Evolutionary conservation across 1,284 basidiomycete species (phyloP), one percentile per base, ranked within the genome.

Genomic region (Rhodotorula sp.): DNA sequence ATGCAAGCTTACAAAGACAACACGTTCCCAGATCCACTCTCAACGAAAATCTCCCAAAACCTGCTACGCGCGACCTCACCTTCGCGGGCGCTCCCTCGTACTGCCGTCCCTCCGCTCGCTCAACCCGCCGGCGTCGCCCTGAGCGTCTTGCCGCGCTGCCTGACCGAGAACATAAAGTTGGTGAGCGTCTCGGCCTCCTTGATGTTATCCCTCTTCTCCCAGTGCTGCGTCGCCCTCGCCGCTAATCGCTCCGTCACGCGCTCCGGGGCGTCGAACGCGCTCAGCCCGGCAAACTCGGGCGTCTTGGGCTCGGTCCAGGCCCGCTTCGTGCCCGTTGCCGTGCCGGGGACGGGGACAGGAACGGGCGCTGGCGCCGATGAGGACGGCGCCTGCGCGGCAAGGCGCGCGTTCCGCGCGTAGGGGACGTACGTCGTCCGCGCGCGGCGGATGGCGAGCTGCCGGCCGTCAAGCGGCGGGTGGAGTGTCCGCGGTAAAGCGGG

Each of bases 101-200:
- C n/a, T 15, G n/a, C 15, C 50, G n/a, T n/a, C n/a, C n/a, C n/a
- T n/a, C n/a, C 50, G 9, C n/a, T 15, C n/a, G 60, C 32, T 54
- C 51, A 63, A n/a, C 61, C 61, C 19, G 61, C 61, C 61, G 61
- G 61, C n/a, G 61, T 63, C 61, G 61, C 61, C 50, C 61, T 39
- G 37, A 63, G 29, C 51, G 51, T 63, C 37, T 36, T 32, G n/a
- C 53, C 61, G 5, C 61, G 37, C n/a, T 63, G 54, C 51, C 61
- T 27, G 21, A 63, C 61, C 27, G 36, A 44, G 15, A 67, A 76
- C 70, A 76, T 74, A 21, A 76, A 76, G 56, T 76, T 76, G 22
- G 75, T 76, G 22, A 76, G 48, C 22, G 72, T 74, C 62, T 76
- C 75, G 4, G 70, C 75, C 48, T 76, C 75, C 57, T 76, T 76